A percentile compares a stretch with the other conserved stretches of the same genome.
Evolutionary conservation across 768 basidiomycete genomes (phyloP).

Genomic region (Mycena crocata): DNA sequence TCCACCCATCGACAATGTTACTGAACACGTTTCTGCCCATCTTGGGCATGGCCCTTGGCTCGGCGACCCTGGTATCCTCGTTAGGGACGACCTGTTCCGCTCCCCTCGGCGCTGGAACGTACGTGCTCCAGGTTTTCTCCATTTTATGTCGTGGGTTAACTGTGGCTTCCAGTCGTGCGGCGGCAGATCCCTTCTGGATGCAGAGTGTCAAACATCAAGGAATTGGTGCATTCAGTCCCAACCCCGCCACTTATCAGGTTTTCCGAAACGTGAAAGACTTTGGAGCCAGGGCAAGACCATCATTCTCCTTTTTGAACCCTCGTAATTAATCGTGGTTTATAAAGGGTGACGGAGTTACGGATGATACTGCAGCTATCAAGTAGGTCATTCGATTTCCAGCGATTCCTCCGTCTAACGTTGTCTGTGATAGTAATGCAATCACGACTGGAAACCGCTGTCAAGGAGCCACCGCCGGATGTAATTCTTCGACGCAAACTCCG

Average conservation of each 20-base stretch:
- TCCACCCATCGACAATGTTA: constrained; percentile 10
- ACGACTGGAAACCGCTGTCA: constrained; percentile 72
- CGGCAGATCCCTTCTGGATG: constrained; percentile 78
- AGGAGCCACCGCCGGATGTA: constrained; percentile 55
- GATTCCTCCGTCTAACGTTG: not conserved
- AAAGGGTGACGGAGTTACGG: constrained; percentile 74
- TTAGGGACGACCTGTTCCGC: constrained; percentile 52
- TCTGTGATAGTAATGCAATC: constrained; percentile 73
- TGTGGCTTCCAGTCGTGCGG: constrained; percentile 47
- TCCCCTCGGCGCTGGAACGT: constrained; percentile 60
- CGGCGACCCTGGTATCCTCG: constrained; percentile 9
- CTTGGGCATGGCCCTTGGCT: constrained; percentile 13
- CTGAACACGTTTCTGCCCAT: not conserved
- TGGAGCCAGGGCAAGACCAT: constrained; percentile 39
- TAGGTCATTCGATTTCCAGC: constrained; percentile 37
- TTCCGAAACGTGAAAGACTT: constrained; percentile 81
- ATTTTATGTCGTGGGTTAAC: not conserved
- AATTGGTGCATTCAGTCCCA: constrained; percentile 71
- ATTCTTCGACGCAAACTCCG: constrained; percentile 77
- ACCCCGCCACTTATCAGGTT: constrained; percentile 67
- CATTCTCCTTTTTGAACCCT: not conserved
- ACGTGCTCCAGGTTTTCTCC: not conserved
- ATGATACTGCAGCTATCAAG: constrained; percentile 86
- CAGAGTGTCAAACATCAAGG: constrained; percentile 79
- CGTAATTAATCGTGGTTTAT: constrained; percentile 2